These are phyloP conservation scores for Saccharomyces hybrid DNA, from an alignment of 1,139 yeast species.

Conservation along the genomic window DNA sequence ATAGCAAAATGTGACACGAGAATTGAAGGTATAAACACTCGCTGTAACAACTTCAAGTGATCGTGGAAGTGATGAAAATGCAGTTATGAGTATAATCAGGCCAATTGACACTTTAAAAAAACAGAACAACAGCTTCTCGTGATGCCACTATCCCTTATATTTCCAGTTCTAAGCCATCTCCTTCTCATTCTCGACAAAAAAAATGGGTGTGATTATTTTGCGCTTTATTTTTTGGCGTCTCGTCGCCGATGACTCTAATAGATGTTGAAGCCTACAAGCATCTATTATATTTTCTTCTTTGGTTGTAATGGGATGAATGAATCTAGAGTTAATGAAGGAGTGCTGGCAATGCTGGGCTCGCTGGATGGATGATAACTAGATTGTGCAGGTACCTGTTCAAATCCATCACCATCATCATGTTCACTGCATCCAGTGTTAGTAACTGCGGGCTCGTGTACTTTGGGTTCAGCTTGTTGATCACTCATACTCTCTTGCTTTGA, in stretches of 20 bases:
- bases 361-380: not conserved
- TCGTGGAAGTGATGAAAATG: not conserved
- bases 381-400: not conserved
- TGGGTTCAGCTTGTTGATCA: not conserved
- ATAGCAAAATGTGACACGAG: conserved; percentile 3
- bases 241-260: not conserved
- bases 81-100: not conserved
- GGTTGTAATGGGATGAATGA: conserved; percentile 27
- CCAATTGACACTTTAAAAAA: not conserved
- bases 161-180: not conserved
- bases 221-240: not conserved
- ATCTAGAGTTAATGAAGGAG: conserved; percentile 7
- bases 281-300: conserved; percentile 11
- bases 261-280: not conserved
- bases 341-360: not conserved
- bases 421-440: not conserved
- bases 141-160: not conserved
- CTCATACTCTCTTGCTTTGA: not conserved
- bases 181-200: not conserved
- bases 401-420: conserved; percentile 8
- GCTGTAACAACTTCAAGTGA: conserved; percentile 2
- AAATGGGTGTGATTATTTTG: not conserved
- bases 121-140: not conserved
- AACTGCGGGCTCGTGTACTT: not conserved
- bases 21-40: not conserved